Conservation (phyloP, 1,284 basidiomycete species). For the Mycocalia duriaeana region DNA sequence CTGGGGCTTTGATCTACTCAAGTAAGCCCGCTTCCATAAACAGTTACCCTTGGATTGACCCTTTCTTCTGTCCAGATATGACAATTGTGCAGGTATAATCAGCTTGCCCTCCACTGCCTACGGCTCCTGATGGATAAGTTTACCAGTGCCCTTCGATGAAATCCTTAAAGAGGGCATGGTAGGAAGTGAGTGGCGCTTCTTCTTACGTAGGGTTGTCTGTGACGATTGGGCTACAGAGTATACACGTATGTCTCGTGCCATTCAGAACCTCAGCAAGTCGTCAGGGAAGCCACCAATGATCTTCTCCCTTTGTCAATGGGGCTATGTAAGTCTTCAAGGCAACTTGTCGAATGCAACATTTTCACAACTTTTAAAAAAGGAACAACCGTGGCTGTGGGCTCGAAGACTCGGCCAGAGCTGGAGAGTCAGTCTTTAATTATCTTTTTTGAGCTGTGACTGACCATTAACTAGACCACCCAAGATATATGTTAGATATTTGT, state of each 20-base stretch:
- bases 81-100: slow-evolving; percentile 50
- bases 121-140: not conserved
- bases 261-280: slow-evolving; percentile 35
- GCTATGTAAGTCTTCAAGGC: slow-evolving; percentile 43
- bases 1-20: slow-evolving; percentile 58
- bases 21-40: slow-evolving; percentile 31
- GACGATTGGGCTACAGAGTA: too few relatives aligned
- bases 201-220: too few relatives aligned
- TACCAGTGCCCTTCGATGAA: slow-evolving; percentile 27
- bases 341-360: too few relatives aligned
- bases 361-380: slow-evolving; percentile 31
- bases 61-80: slow-evolving; percentile 36
- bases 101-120: not conserved
- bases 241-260: slow-evolving; percentile 50
- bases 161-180: slow-evolving; percentile 48
- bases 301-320: slow-evolving; percentile 56
- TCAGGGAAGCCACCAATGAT: slow-evolving; percentile 43
- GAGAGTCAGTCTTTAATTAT: slow-evolving; percentile 36
- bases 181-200: slow-evolving; percentile 47
- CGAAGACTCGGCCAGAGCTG: slow-evolving; percentile 50
- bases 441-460: not conserved
- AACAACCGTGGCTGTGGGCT: slow-evolving; percentile 58
- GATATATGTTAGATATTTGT: slow-evolving; percentile 40
- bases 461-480: slow-evolving; percentile 39
- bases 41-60: slow-evolving; percentile 1